Conservation (phyloP, 2,329 filamentous ascomycete species). For the Fusarium sp. region DNA sequence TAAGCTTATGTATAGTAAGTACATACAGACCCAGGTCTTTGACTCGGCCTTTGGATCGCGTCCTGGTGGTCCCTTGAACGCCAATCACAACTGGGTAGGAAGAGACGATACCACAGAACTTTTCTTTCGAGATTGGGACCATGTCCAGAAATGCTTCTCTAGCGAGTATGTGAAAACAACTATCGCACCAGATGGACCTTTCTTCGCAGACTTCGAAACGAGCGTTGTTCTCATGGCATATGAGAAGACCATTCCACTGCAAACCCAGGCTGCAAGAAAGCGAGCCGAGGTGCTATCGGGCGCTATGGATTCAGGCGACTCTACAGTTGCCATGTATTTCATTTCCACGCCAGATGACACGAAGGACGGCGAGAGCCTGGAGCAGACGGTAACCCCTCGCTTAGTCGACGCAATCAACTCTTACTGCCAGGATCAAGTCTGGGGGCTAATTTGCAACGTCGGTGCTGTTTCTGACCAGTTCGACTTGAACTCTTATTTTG, state of each 20-base stretch:
- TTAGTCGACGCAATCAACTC: neutral
- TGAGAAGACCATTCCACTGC: neutral
- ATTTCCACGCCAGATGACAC: neutral
- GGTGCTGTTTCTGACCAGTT: neutral
- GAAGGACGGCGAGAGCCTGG: neutral
- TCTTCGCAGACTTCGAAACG: neutral
- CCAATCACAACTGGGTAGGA: neutral
- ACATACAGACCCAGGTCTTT: neutral
- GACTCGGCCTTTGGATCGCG: neutral
- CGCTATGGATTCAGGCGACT: accelerated
- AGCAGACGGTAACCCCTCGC: neutral
- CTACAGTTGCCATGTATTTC: neutral
- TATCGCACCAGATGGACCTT: neutral
- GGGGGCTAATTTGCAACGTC: neutral
- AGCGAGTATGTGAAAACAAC: neutral
- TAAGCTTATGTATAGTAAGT: neutral
- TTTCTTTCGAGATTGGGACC: neutral
- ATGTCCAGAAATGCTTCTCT: neutral
- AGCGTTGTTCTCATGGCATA: neutral
- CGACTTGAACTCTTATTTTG: neutral
- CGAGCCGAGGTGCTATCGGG: accelerated
- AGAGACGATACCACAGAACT: neutral
- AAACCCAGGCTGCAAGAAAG: neutral
- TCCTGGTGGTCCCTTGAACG: neutral
- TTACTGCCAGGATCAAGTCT: neutral